Base-by-base conservation (phyloP, 352 stramenopile species). In the Pilasporangium apinafurcum region DNA sequence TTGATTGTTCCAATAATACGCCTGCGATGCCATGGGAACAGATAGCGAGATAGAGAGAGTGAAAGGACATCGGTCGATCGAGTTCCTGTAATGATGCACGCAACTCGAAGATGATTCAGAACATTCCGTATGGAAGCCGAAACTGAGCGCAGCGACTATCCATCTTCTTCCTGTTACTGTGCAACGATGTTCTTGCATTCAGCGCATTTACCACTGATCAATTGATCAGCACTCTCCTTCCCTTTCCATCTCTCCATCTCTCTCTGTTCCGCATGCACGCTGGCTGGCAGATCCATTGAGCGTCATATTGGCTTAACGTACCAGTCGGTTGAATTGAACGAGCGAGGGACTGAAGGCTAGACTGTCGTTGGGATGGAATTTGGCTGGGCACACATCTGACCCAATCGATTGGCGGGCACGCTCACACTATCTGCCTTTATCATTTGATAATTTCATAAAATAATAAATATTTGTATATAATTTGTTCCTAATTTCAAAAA, bases 271-370 rank as follows among this genome's bases (percentile, higher is more conserved):
- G 35, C 9, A 35, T 16, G 34, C 34, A 26, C 16, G 12, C 8
- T 22, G 6, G n/a, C 16, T 39, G n/a, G 34, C 31, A 36, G 30
- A 5, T 14, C 9, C 34, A 39, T 39, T 10, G 8, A 39, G 9
- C 34, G 26, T 18, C 39, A 24, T 26, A 29, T 46, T 29, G 32
- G 45, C 54, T 56, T 40, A 53, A 86, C 77, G 68, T 84, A 89
- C 77, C 77, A 86, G 74, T 89, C 54, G 77, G 67, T 86, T 79
- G 71, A 86, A 89, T 83, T 72, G 74, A 83, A 86, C 73, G 73
- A 89, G 73, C 76, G 77, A 86, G 68, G 73, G 73, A 89, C 77
- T 89, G 76, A 88, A 78, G 68, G 70, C 67, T 62, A 72, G 53
- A 61, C 58, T 64, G 55, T 42, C 53, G 65, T 62, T 59, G 61